Evolutionary conservation across 495 filamentous ascomycete genomes (phyloP), one percentile per base, ranked within the genome.

Genomic region (Pyrenopolyporus hunteri): DNA sequence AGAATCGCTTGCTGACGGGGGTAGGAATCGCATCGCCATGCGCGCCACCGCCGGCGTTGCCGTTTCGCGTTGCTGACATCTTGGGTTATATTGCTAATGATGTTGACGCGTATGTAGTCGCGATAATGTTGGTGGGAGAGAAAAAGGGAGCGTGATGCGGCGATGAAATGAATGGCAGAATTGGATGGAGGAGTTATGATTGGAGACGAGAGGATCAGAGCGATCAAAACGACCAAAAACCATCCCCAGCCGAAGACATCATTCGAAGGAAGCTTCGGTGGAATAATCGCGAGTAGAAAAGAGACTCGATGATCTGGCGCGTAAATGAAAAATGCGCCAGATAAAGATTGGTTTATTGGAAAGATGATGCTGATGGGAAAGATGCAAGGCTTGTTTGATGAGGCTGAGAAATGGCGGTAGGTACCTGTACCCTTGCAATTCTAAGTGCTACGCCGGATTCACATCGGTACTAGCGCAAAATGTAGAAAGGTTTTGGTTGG

Each of bases 1-100:
- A 87, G 77, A 96, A 98, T 61, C 94, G 76, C 50, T 75, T 77
- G 74, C 74, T 77, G 39, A 70, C 66, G 7, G 70, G 67, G 8
- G 53, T 37, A 28, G 23, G 36, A 28, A 53, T 8, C 17, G 40
- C 23, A 13, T 59, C 52, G 54, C 54, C 60, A 53, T 70, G 57
- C 20, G 64, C 52, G 16, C 57, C 66, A 42, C 72, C 69, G 31
- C 73, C 69, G 13, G 51, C 19, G 16, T 75, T 65, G 49, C 70
- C 68, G 47, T 74, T 73, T 22, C 68, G 63, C 19, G 71, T 31
- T 16, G 74, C 57, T 6, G 69, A 62, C 71, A 73, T 74, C 17
- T 3, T 68, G 29, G 11, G 13, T 20, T n/a, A 44, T 10, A 26
- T n/a, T 26, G 31, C 22, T 48, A 22, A 26, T 22, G 32, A 40